Percentiles rank a stretch among this genome's conserved stretches.
Evolutionary conservation across 225 moss, liverwort and hornwort genomes (phyloP).

Genomic region (Polytrichum formosum): DNA sequence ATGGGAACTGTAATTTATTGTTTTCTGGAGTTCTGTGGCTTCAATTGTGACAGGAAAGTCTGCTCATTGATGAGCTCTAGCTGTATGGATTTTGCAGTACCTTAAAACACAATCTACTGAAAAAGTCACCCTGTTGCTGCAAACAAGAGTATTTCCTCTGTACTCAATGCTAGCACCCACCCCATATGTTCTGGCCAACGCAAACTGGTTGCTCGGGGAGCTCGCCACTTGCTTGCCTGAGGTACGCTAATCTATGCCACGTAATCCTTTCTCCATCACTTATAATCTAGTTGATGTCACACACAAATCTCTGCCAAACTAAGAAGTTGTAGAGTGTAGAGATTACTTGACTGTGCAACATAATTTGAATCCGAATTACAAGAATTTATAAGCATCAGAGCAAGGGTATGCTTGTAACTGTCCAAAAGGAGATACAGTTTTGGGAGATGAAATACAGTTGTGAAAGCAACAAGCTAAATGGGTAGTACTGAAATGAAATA

Average conservation of each 20-base stretch:
- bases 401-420: no score
- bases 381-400: no score
- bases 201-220: constrained; percentile 58
- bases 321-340: no score
- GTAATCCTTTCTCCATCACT: background rate
- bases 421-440: background rate
- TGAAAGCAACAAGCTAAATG: no score
- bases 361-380: background rate
- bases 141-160: constrained; percentile 48
- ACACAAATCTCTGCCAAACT: no score
- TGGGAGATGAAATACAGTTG: no score
- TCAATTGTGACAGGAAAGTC: no score
- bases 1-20: no score
- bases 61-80: background rate
- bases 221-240: constrained; percentile 54
- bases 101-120: constrained; percentile 65
- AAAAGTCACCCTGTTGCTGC: constrained; percentile 56
- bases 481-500: no score
- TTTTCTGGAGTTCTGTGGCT: no score
- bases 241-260: constrained; percentile 14
- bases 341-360: no score
- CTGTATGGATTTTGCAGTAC: constrained; percentile 36
- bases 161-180: constrained; percentile 36
- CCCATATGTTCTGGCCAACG: constrained; percentile 53
- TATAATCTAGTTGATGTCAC: background rate